Evolutionary conservation across 2,329 filamentous ascomycete genomes (phyloP).

Genomic region (Epicoccum sorghinum): DNA sequence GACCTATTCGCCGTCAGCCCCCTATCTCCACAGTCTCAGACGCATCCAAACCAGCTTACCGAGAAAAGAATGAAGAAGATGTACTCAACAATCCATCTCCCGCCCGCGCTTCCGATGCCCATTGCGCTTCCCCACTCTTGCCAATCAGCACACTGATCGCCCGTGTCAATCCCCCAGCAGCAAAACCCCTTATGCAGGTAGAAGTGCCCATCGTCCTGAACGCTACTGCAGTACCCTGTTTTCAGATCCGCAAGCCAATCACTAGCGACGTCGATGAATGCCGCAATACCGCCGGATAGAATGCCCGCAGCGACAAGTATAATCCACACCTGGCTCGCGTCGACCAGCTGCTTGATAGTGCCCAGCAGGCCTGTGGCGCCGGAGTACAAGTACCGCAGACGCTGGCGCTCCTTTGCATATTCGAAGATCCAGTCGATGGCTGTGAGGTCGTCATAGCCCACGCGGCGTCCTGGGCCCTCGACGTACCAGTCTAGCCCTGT

Average conservation of each 20-base stretch:
- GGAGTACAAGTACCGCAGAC: constrained; percentile 76
- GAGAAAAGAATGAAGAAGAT: constrained; percentile 85
- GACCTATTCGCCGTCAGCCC: constrained; percentile 59
- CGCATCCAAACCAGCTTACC: constrained; percentile 56
- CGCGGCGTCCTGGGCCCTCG: constrained; percentile 85
- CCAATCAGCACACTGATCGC: constrained; percentile 85
- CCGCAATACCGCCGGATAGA: constrained; percentile 82
- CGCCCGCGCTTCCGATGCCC: constrained; percentile 67
- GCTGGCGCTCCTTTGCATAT: constrained; percentile 92
- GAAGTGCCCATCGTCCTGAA: constrained; percentile 80
- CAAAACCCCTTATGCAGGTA: constrained; percentile 93
- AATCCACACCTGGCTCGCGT: constrained; percentile 90
- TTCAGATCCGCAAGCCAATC: constrained; percentile 96
- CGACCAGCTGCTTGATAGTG: constrained; percentile 73
- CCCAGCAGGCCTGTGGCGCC: constrained; percentile 74
- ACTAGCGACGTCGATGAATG: constrained; percentile 85
- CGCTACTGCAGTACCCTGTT: constrained; percentile 80
- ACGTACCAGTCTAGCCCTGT: constrained; percentile 77
- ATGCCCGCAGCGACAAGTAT: constrained; percentile 85
- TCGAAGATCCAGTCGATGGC: constrained; percentile 99
- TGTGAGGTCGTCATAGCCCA: constrained; percentile 94
- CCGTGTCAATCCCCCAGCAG: constrained; percentile 82
- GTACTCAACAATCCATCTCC: constrained; percentile 84
- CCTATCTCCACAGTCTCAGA: not conserved
- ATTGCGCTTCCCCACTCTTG: constrained; percentile 80